Conservation (phyloP, 306 rosid genomes). For the Carpinus fangiana region DNA sequence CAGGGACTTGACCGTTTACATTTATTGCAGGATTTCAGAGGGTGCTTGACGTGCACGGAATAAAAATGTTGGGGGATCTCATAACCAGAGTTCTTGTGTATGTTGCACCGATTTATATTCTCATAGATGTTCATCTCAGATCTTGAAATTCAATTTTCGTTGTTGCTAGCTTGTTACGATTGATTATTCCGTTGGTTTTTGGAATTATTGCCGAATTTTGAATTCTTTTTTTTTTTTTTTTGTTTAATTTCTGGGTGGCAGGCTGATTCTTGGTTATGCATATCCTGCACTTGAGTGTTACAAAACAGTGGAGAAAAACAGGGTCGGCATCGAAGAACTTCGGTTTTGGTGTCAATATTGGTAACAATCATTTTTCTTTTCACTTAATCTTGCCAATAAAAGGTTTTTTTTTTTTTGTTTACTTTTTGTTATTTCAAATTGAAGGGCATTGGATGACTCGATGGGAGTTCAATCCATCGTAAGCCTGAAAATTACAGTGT, state of each 20-base stretch:
- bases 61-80: slow-evolving; percentile 79
- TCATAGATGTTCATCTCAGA: background rate
- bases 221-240: background rate
- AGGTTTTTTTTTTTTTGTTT: background rate
- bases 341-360: slow-evolving; percentile 97
- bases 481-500: background rate
- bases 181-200: background rate
- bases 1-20: slow-evolving; percentile 6
- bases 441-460: background rate
- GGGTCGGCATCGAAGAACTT: slow-evolving; percentile 63
- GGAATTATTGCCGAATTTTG: background rate
- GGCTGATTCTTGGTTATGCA: slow-evolving; percentile 79
- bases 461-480: background rate
- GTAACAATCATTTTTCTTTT: slow-evolving; percentile 32
- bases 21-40: slow-evolving; percentile 33
- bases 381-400: background rate
- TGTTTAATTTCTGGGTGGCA: slow-evolving; percentile 25
- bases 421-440: background rate
- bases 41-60: slow-evolving; percentile 23
- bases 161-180: background rate
- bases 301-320: slow-evolving; percentile 71
- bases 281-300: slow-evolving; percentile 93
- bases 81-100: slow-evolving; percentile 75
- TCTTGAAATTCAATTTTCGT: background rate
- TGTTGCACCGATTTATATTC: background rate